Conservation (phyloP, 2,329 filamentous ascomycete genomes). For the Beauveria asiatica region DNA sequence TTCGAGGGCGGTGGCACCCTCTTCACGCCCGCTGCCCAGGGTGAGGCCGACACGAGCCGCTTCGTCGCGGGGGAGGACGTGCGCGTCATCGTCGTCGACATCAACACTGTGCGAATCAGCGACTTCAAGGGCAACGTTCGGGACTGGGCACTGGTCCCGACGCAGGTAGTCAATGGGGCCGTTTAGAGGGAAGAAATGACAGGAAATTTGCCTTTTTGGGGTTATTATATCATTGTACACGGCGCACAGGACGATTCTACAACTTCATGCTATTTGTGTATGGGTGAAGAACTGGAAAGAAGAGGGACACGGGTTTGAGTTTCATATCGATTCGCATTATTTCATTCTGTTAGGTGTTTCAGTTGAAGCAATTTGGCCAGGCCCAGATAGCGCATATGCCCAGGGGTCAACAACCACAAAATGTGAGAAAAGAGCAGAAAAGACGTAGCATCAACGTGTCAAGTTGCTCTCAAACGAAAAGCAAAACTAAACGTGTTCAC, state of each 20-base stretch:
- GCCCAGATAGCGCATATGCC: no score
- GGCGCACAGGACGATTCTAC: neutral
- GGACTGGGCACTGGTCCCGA: constrained; percentile 54
- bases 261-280: neutral
- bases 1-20: constrained; percentile 45
- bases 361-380: neutral
- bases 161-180: constrained; percentile 32
- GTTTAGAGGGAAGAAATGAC: neutral
- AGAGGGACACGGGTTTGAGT: neutral
- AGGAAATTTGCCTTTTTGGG: neutral
- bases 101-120: constrained; percentile 77
- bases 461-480: neutral
- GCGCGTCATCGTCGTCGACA: constrained; percentile 75
- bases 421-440: neutral
- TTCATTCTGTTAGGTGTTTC: neutral
- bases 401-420: neutral
- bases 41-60: constrained; percentile 47
- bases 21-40: constrained; percentile 30
- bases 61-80: constrained; percentile 79
- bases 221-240: neutral
- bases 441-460: neutral
- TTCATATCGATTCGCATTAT: neutral
- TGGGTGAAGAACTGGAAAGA: neutral
- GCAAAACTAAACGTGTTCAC: neutral
- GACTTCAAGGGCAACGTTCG: constrained; percentile 93